Percentiles rank a stretch among this genome's conserved stretches.
Conservation (phyloP, 2,329 filamentous ascomycete genomes). For the Calonectria hongkongensis region DNA sequence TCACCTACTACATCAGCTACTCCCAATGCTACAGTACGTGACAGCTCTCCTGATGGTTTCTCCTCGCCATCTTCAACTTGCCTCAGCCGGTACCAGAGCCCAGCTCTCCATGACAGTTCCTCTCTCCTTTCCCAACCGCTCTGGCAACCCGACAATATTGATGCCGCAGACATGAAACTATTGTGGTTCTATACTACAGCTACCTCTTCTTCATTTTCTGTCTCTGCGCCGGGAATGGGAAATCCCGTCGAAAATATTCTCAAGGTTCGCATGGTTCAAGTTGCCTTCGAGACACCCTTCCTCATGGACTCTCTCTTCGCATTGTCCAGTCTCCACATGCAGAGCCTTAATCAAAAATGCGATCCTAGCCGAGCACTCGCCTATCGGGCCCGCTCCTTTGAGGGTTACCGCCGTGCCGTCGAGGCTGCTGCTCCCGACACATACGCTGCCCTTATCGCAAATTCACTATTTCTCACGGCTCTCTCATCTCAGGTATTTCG, state of each 20-base stretch:
- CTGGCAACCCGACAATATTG: slow-evolving; percentile 58
- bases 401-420: slow-evolving; percentile 72
- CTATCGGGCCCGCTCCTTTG: slow-evolving; percentile 70
- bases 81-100: slow-evolving; percentile 6
- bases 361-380: slow-evolving; percentile 61
- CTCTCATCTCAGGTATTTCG: slow-evolving; percentile 71
- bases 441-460: slow-evolving; percentile 70
- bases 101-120: slow-evolving; percentile 33
- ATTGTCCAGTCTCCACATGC: slow-evolving; percentile 70
- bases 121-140: slow-evolving; percentile 52
- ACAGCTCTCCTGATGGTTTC: slow-evolving; percentile 17
- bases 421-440: slow-evolving; percentile 66
- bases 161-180: slow-evolving; percentile 70
- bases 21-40: slow-evolving; percentile 6
- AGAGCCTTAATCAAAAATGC: slow-evolving; percentile 62
- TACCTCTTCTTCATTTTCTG: slow-evolving; percentile 68
- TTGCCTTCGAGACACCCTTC: slow-evolving; percentile 72
- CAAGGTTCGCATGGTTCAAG: slow-evolving; percentile 67
- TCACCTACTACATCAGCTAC: slow-evolving; percentile 23
- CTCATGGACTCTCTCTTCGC: slow-evolving; percentile 74
- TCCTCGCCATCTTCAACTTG: slow-evolving; percentile 13
- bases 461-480: slow-evolving; percentile 71
- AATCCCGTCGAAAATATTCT: slow-evolving; percentile 65
- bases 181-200: slow-evolving; percentile 73
- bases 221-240: slow-evolving; percentile 59